Percentiles rank a stretch among this genome's conserved stretches.
Evolutionary conservation across 2,329 filamentous ascomycete genomes (phyloP).

Genomic region (Epichloe hybrida): DNA sequence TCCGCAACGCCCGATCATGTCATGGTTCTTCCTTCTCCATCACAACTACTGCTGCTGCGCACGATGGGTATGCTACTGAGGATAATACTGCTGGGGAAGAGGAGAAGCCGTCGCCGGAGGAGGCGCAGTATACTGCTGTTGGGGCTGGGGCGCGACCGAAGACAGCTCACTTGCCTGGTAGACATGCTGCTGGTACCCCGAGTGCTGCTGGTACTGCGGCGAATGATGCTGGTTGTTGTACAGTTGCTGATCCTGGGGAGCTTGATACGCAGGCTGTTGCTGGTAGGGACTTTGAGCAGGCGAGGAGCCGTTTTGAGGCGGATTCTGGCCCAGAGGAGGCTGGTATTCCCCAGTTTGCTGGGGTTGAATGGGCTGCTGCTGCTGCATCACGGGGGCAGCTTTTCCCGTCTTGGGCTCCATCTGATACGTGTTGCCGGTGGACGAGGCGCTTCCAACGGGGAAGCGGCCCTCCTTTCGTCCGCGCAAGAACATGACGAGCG

Average conservation of each 20-base stretch:
- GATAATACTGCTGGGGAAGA: slow-evolving; percentile 11
- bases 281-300: slow-evolving; percentile 17
- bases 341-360: slow-evolving; percentile 8
- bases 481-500: slow-evolving; percentile 19
- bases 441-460: slow-evolving; percentile 9
- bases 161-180: slow-evolving; percentile 4
- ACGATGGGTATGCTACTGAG: slow-evolving; percentile 1
- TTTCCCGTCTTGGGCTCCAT: slow-evolving; percentile 21
- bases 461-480: slow-evolving; percentile 26
- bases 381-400: slow-evolving; percentile 3
- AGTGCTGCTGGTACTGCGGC: background rate
- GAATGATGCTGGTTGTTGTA: background rate
- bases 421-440: slow-evolving; percentile 12
- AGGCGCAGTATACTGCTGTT: slow-evolving; percentile 11
- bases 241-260: slow-evolving; percentile 10
- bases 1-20: background rate
- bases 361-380: slow-evolving; percentile 7
- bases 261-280: slow-evolving; percentile 14
- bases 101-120: slow-evolving; percentile 7
- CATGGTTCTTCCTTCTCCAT: background rate
- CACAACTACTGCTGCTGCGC: background rate
- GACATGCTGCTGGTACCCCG: slow-evolving; percentile 10
- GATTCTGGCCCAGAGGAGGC: slow-evolving; percentile 10
- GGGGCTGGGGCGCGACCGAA: background rate
- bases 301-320: slow-evolving; percentile 11